A percentile compares a stretch with the other conserved stretches of the same genome.
Evolutionary conservation across 495 filamentous ascomycete species (phyloP).

Genomic region (Penicillium silybi): DNA sequence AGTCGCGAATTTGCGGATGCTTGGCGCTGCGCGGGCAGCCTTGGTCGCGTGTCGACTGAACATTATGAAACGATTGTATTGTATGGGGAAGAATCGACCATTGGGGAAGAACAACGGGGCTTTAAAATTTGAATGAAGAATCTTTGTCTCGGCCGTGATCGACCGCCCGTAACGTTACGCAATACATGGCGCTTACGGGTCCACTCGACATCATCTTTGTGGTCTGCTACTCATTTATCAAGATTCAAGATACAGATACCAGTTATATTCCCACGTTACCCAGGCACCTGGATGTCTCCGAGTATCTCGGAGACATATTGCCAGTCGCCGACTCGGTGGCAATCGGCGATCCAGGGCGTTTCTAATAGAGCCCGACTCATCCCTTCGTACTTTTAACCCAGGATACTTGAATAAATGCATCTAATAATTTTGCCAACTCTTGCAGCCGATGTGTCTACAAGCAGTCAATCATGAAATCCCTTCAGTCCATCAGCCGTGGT

Average conservation of each 20-base stretch:
- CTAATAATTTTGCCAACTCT: background rate
- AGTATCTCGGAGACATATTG: background rate
- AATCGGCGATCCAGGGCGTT: slow-evolving; percentile 12
- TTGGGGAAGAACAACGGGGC: background rate
- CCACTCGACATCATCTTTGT: slow-evolving; percentile 1
- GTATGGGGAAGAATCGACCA: background rate
- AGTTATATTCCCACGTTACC: too few relatives aligned
- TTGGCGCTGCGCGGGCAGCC: slow-evolving; percentile 15
- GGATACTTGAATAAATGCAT: background rate
- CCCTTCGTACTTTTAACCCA: background rate
- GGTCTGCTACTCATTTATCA: too few relatives aligned
- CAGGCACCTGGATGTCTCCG: too few relatives aligned
- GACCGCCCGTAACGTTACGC: slow-evolving; percentile 9
- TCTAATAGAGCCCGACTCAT: slow-evolving; percentile 5
- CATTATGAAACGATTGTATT: slow-evolving; percentile 7
- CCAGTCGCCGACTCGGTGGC: slow-evolving; percentile 7
- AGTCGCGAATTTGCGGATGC: slow-evolving; percentile 35
- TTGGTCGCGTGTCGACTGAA: slow-evolving; percentile 15
- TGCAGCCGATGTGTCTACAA: background rate
- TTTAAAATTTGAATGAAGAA: background rate
- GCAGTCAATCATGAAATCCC: background rate
- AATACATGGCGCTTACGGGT: slow-evolving; percentile 6
- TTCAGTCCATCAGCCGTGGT: background rate
- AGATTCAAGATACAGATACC: too few relatives aligned
- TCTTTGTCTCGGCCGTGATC: slow-evolving; percentile 14